Base-by-base conservation (phyloP, 345 rosid species). In the Theobroma cacao region DNA sequence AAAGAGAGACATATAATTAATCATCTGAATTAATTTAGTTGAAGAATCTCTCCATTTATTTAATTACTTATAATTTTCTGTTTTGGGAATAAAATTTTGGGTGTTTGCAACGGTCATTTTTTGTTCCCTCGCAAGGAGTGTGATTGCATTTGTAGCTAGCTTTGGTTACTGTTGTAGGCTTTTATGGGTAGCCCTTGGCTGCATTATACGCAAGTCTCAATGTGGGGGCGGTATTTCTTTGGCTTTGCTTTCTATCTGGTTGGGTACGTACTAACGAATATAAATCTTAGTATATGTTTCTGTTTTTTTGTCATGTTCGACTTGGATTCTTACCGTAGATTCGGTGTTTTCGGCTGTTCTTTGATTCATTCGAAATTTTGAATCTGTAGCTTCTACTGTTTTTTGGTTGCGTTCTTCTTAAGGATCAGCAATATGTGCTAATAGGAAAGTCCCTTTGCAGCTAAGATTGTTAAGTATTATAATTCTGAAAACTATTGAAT, bases 71-170 rank as follows among this genome's bases (percentile, higher is more conserved):
- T 15, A 38, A 72, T 7, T 18, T 15, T 43, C 20, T 65, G 64
- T 30, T 20, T 17, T 52, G 34, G 30, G 26, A 75, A 26, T 55
- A n/a, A 40, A 64, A 56, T 40, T n/a, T 74, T 62, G 63, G 69
- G 24, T 48, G 24, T 26, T 76, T 80, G 34, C 30, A 88, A 88
- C 89, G 90, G 90, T 86, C 89, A 79, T 80, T 78, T 86, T 53
- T 45, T 38, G 69, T 82, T 64, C 77, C 75, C 59, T 74, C 41
- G 53, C 75, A 59, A 20, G 30, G 26, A 72, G 73, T 80, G 30
- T 76, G 56, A 63, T 48, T 17, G 26, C 22, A 28, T 38, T 18
- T 59, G 53, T 13, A 36, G 48, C 26, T 52, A 1, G 36, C 36
- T 33, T 56, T 63, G 26, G 26, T 59, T 72, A 28, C n/a, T 68